phyloP scores from a whole-genome alignment of 306 rosid species.

The Begonia loranthoides region DNA sequence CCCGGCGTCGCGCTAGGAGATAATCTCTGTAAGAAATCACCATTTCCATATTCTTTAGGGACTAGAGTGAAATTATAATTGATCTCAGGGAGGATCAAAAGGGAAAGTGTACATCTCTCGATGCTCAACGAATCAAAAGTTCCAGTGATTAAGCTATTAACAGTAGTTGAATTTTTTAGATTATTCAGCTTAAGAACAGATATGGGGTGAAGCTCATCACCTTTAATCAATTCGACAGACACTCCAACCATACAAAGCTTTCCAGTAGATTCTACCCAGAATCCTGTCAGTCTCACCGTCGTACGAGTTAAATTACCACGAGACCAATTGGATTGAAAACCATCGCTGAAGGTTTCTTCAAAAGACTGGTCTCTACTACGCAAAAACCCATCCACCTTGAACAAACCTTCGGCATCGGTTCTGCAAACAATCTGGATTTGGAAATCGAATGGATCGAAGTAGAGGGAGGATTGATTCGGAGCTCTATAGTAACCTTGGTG shows the following conservation, averaged over 20 bases:
- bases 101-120: not conserved
- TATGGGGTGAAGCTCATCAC: not conserved
- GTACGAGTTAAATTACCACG: not conserved
- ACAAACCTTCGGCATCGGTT: not conserved
- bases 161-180: not conserved
- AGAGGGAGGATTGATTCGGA: not conserved
- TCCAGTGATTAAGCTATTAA: not conserved
- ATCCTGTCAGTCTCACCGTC: not conserved
- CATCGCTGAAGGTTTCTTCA: not conserved
- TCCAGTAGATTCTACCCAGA: not conserved
- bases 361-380: not conserved
- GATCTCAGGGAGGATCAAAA: not conserved
- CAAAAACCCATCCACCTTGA: not conserved
- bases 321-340: not conserved
- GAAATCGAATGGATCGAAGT: too few relatives aligned
- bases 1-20: not conserved
- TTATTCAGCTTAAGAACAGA: constrained; percentile 1
- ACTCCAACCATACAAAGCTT: not conserved
- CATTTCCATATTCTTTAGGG: not conserved
- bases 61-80: not conserved
- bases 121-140: not conserved
- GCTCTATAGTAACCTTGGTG: not conserved
- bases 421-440: not conserved
- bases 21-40: not conserved
- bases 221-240: too few relatives aligned